Evolutionary conservation across 2,329 filamentous ascomycete species (phyloP).

Genomic region (Sarocladiaceae sp.): DNA sequence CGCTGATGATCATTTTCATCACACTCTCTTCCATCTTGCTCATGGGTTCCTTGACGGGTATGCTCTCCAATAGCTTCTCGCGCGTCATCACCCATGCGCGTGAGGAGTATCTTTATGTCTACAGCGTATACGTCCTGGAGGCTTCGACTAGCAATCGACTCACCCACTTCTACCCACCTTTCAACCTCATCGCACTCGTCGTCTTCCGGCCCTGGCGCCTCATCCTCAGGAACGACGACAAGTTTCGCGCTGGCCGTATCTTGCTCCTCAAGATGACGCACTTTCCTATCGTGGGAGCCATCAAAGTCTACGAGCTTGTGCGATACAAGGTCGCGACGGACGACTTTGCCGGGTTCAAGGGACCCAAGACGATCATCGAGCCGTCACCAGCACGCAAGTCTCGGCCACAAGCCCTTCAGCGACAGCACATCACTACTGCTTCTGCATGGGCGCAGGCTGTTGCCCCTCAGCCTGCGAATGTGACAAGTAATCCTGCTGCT

Average conservation of each 20-base stretch:
- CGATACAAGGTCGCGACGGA: conserved; percentile 31
- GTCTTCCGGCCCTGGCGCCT: conserved; percentile 67
- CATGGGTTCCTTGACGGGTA: conserved; percentile 71
- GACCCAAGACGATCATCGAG: conserved; percentile 26
- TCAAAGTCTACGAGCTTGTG: conserved; percentile 59
- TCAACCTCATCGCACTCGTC: conserved; percentile 68
- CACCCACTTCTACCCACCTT: conserved; percentile 64
- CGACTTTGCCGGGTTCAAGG: conserved; percentile 43
- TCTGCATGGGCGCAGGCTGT: no score
- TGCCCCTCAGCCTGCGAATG: neutral
- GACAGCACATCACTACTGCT: neutral
- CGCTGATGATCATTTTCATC: conserved; percentile 66
- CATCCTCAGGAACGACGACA: conserved; percentile 55
- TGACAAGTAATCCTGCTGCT: neutral
- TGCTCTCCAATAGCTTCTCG: conserved; percentile 70
- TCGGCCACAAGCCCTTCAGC: neutral
- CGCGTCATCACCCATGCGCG: conserved; percentile 56
- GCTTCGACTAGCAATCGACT: conserved; percentile 63
- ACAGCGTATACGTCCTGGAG: conserved; percentile 58
- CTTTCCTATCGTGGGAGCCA: conserved; percentile 61
- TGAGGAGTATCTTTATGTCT: conserved; percentile 77
- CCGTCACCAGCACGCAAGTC: conserved; percentile 14
- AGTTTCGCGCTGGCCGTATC: conserved; percentile 57
- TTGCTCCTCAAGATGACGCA: conserved; percentile 57
- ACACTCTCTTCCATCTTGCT: conserved; percentile 72